phyloP scores from a whole-genome alignment of 805 yeast genomes.

The Ogataea degrootiae region DNA sequence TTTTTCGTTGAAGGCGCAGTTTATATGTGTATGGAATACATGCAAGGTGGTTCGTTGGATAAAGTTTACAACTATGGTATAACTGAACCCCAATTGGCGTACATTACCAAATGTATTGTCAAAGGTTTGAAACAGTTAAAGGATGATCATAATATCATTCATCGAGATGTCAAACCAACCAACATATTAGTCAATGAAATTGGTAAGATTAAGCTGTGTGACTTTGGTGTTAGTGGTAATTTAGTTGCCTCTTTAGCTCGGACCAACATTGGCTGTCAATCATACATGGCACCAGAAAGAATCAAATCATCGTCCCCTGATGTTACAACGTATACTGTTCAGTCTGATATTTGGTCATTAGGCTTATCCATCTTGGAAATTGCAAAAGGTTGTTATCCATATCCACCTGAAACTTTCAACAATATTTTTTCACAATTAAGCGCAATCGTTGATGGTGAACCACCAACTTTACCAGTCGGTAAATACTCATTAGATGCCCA shows the following conservation, averaged over 20 bases:
- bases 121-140: conserved; percentile 78
- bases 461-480: conserved; percentile 68
- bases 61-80: conserved; percentile 72
- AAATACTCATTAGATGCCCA: conserved; percentile 72
- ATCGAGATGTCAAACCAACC: conserved; percentile 94
- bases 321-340: conserved; percentile 81
- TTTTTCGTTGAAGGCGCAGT: conserved; percentile 97
- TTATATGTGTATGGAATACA: conserved; percentile 95
- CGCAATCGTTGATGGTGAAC: conserved; percentile 95
- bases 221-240: conserved; percentile 95
- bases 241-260: conserved; percentile 91
- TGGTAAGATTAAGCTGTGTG: conserved; percentile 91
- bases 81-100: conserved; percentile 76
- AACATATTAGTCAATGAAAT: conserved; percentile 70
- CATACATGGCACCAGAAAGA: conserved; percentile 98
- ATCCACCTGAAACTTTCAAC: conserved; percentile 88
- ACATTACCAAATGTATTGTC: conserved; percentile 74
- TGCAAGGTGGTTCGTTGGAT: conserved; percentile 95
- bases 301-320: conserved; percentile 72
- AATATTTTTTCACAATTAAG: conserved; percentile 88
- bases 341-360: conserved; percentile 92
- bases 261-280: conserved; percentile 96
- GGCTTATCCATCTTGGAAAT: conserved; percentile 85
- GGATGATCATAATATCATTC: conserved; percentile 88
- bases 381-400: conserved; percentile 91